A percentile compares a stretch with the other conserved stretches of the same genome.
These are phyloP conservation scores for Arabidopsis arenosa DNA, from an alignment of 345 rosid genomes.

Conservation along the genomic window DNA sequence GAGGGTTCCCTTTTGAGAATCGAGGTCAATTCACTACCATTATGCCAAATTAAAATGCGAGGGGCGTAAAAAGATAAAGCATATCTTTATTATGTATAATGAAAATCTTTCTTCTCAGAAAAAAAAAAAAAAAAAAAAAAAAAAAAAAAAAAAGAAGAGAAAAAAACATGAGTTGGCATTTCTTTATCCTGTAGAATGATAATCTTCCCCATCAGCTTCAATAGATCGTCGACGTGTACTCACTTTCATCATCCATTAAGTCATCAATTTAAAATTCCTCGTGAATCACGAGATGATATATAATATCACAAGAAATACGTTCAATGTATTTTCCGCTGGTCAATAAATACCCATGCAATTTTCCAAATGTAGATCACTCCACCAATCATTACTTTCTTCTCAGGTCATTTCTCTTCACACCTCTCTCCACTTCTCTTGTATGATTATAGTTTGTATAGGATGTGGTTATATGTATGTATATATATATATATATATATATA, in stretches of 20 bases:
- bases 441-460: neutral
- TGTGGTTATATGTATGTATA: neutral
- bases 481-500: too few relatives aligned
- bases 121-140: too few relatives aligned
- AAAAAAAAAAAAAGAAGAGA: too few relatives aligned
- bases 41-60: too few relatives aligned
- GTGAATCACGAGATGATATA: neutral
- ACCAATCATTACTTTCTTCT: neutral
- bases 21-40: too few relatives aligned
- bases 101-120: too few relatives aligned
- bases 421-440: neutral
- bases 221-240: too few relatives aligned
- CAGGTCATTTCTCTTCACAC: conserved; percentile 11
- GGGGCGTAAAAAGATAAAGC: too few relatives aligned
- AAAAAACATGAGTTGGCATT: too few relatives aligned
- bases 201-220: neutral
- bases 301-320: neutral
- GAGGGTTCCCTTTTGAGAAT: too few relatives aligned
- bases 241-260: neutral
- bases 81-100: too few relatives aligned
- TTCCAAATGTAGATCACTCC: neutral
- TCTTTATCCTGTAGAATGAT: too few relatives aligned
- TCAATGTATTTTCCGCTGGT: neutral
- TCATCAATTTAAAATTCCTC: neutral
- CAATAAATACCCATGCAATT: conserved; percentile 27